Percentiles rank a stretch among this genome's conserved stretches.
Conservation (phyloP, 805 yeast genomes). For the Candida germanica region DNA sequence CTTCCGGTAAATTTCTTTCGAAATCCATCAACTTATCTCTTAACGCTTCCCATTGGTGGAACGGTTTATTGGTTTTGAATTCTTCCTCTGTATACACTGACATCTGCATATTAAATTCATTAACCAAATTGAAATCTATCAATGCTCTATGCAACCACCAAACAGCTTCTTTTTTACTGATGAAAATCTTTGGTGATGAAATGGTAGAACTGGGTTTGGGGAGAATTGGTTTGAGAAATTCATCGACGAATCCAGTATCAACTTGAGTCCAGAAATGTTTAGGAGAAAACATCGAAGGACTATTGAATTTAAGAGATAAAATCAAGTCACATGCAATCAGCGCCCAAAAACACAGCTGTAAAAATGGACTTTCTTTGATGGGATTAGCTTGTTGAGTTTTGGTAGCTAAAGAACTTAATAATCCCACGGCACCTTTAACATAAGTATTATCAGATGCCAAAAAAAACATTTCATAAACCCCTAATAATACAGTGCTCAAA, state of each 20-base stretch:
- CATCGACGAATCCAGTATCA: slow-evolving; percentile 28
- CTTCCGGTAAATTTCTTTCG: slow-evolving; percentile 26
- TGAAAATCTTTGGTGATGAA: slow-evolving; percentile 2
- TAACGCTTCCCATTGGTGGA: slow-evolving; percentile 26
- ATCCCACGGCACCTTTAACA: slow-evolving; percentile 35
- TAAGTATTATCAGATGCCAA: slow-evolving; percentile 36
- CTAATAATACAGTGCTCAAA: slow-evolving; percentile 33
- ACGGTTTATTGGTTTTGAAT: slow-evolving; percentile 19
- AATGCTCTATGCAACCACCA: slow-evolving; percentile 38
- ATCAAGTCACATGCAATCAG: slow-evolving; percentile 34
- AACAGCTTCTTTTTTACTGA: slow-evolving; percentile 15
- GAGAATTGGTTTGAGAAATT: slow-evolving; percentile 10
- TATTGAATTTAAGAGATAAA: slow-evolving; percentile 28
- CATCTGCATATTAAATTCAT: slow-evolving; percentile 25
- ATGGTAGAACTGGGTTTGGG: not conserved
- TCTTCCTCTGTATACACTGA: slow-evolving; percentile 27
- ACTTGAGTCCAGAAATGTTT: slow-evolving; percentile 30
- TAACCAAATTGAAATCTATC: slow-evolving; percentile 24
- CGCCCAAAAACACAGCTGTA: slow-evolving; percentile 36
- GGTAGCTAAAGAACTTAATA: slow-evolving; percentile 27
- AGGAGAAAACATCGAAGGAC: slow-evolving; percentile 31
- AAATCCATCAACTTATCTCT: slow-evolving; percentile 25
- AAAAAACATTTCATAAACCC: slow-evolving; percentile 38
- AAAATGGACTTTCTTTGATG: slow-evolving; percentile 27
- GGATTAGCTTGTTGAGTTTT: slow-evolving; percentile 14